Evolutionary conservation across 2,329 filamentous ascomycete species (phyloP).

Genomic region (Aureobasidium melanogenum): DNA sequence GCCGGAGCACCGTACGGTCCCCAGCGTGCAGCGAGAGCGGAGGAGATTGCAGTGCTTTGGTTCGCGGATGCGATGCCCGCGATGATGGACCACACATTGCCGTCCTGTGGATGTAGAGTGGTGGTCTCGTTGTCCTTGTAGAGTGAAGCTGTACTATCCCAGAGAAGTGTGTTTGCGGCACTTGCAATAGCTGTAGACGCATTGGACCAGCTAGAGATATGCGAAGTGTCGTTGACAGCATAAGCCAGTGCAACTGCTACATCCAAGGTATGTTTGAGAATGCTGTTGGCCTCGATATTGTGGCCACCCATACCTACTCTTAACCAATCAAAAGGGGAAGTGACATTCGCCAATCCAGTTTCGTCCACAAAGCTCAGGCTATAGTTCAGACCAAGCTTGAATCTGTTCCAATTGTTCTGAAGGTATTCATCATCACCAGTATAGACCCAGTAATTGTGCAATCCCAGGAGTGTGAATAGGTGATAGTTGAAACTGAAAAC

Average conservation of each 20-base stretch:
- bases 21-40: slow-evolving; percentile 29
- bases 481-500: slow-evolving; percentile 51
- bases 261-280: slow-evolving; percentile 43
- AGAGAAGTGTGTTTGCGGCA: slow-evolving; percentile 40
- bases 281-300: slow-evolving; percentile 39
- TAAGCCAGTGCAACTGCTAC: slow-evolving; percentile 44
- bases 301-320: slow-evolving; percentile 43
- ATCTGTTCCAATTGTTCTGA: slow-evolving; percentile 33
- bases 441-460: slow-evolving; percentile 34
- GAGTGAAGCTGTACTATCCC: slow-evolving; percentile 39
- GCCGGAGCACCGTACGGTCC: slow-evolving; percentile 38
- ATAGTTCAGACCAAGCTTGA: slow-evolving; percentile 36
- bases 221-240: slow-evolving; percentile 36
- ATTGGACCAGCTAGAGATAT: slow-evolving; percentile 33
- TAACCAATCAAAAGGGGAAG: slow-evolving; percentile 37
- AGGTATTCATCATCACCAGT: slow-evolving; percentile 33
- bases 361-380: slow-evolving; percentile 33
- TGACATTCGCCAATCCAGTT: slow-evolving; percentile 39
- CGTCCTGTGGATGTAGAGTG: slow-evolving; percentile 41
- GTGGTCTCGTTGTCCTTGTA: slow-evolving; percentile 48
- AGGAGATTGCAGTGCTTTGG: slow-evolving; percentile 26
- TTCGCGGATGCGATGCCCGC: slow-evolving; percentile 27
- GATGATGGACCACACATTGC: slow-evolving; percentile 35
- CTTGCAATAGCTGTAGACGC: slow-evolving; percentile 33
- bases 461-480: slow-evolving; percentile 38